A percentile compares a stretch with the other conserved stretches of the same genome.
Conservation (phyloP, 208 protist species). For the Leishmania tarentolae region DNA sequence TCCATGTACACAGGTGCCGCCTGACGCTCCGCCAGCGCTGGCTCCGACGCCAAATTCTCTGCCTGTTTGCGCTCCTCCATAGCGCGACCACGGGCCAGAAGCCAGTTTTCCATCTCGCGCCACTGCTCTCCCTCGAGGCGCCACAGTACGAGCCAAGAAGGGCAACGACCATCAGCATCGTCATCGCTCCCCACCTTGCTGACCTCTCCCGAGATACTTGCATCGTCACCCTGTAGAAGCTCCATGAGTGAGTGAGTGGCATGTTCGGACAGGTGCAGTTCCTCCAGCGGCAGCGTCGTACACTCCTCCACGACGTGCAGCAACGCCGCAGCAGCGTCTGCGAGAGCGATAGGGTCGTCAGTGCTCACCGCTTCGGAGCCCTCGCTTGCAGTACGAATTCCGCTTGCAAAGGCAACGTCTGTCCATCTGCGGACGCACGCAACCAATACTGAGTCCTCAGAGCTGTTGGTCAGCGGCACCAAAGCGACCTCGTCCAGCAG, state of each 20-base stretch:
- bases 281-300: conserved; percentile 27
- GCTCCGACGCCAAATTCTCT: background rate
- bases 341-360: conserved; percentile 14
- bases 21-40: background rate
- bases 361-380: conserved; percentile 1
- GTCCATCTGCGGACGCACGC: conserved; percentile 68
- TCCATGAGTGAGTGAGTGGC: conserved; percentile 38
- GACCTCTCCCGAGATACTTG: background rate
- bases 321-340: conserved; percentile 27
- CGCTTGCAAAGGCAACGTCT: conserved; percentile 31
- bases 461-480: conserved; percentile 31
- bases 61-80: background rate
- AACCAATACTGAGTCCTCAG: conserved; percentile 44
- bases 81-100: background rate
- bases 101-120: conserved; percentile 1
- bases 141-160: conserved; percentile 1
- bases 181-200: background rate
- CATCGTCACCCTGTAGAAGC: conserved; percentile 35
- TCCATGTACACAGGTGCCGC: background rate
- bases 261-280: conserved; percentile 36
- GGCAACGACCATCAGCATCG: background rate
- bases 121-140: conserved; percentile 5
- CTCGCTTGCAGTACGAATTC: conserved; percentile 1
- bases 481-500: conserved; percentile 43
- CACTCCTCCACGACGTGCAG: conserved; percentile 33